Percentiles rank a stretch among this genome's conserved stretches.
Evolutionary conservation across 2,329 filamentous ascomycete species (phyloP).

Genomic region (Samsoniella hepiali): DNA sequence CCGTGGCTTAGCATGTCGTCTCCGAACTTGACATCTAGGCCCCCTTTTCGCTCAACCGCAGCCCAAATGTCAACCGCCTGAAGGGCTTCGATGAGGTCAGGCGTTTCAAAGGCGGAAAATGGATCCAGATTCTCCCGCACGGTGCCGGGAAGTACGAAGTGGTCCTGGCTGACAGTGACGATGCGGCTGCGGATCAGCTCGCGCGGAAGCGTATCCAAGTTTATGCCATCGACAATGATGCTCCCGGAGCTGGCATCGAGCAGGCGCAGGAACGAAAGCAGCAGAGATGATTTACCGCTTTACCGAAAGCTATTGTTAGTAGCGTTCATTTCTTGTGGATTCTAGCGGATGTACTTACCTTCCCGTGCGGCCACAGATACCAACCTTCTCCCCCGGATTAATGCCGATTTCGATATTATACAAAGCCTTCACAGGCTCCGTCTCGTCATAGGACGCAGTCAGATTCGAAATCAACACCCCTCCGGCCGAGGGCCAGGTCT

Average conservation of each 20-base stretch:
- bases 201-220: slow-evolving; percentile 39
- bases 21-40: slow-evolving; percentile 36
- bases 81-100: slow-evolving; percentile 39
- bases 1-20: slow-evolving; percentile 40
- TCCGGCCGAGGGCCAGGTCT: slow-evolving; percentile 32
- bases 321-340: neutral
- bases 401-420: slow-evolving; percentile 26
- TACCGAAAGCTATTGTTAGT: neutral
- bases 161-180: slow-evolving; percentile 48
- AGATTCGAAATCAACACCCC: slow-evolving; percentile 28
- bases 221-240: slow-evolving; percentile 44
- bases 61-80: slow-evolving; percentile 42
- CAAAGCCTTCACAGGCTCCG: slow-evolving; percentile 23
- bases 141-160: slow-evolving; percentile 44
- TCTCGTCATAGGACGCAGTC: slow-evolving; percentile 28
- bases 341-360: slow-evolving; percentile 20
- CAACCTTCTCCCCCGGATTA: slow-evolving; percentile 44
- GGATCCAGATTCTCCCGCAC: slow-evolving; percentile 49
- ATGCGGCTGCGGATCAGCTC: slow-evolving; percentile 43
- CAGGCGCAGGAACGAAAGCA: slow-evolving; percentile 47
- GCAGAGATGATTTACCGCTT: slow-evolving; percentile 51
- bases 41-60: slow-evolving; percentile 36
- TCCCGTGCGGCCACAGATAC: slow-evolving; percentile 50
- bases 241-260: slow-evolving; percentile 37
- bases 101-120: slow-evolving; percentile 28